These are phyloP conservation scores for Austroboletus festivus DNA, from an alignment of 768 basidiomycete species.

Conservation along the genomic window DNA sequence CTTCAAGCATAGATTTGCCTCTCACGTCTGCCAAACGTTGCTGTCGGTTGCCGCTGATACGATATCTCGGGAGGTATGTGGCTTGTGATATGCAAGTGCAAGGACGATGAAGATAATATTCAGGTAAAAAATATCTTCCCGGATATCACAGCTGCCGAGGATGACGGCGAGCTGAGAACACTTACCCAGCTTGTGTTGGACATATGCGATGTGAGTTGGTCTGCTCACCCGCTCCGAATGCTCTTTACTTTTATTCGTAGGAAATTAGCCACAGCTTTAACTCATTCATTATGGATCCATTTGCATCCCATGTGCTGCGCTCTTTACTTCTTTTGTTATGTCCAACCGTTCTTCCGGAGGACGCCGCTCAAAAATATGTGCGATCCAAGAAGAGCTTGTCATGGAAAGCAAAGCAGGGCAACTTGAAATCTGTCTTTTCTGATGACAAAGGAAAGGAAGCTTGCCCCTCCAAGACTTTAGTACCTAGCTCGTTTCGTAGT, in stretches of 20 bases:
- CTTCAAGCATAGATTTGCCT: conserved; percentile 82
- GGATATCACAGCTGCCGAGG: conserved; percentile 41
- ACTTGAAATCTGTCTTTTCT: conserved; percentile 75
- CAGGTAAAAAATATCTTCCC: conserved; percentile 58
- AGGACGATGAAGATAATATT: neutral
- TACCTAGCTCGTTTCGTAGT: conserved; percentile 48
- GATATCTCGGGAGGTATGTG: conserved; percentile 62
- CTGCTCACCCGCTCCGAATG: conserved; percentile 17
- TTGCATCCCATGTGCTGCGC: conserved; percentile 88
- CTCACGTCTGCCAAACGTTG: conserved; percentile 93
- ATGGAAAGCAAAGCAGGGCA: conserved; percentile 79
- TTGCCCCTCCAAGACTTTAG: conserved; percentile 9
- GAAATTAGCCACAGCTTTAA: conserved; percentile 67
- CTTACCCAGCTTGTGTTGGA: conserved; percentile 63
- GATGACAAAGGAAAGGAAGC: conserved; percentile 40
- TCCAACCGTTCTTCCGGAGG: conserved; percentile 47
- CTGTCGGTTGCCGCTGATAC: conserved; percentile 65
- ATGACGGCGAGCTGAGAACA: conserved; percentile 64
- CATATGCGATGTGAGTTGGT: conserved; percentile 53
- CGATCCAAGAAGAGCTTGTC: conserved; percentile 84
- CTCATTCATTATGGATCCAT: conserved; percentile 74
- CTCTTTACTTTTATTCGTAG: conserved; percentile 34
- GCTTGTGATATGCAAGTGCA: neutral
- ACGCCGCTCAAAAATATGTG: conserved; percentile 39
- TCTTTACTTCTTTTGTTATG: conserved; percentile 76